Evolutionary conservation across 495 filamentous ascomycete genomes (phyloP).

Genomic region (Aspergillus bertholletiae): DNA sequence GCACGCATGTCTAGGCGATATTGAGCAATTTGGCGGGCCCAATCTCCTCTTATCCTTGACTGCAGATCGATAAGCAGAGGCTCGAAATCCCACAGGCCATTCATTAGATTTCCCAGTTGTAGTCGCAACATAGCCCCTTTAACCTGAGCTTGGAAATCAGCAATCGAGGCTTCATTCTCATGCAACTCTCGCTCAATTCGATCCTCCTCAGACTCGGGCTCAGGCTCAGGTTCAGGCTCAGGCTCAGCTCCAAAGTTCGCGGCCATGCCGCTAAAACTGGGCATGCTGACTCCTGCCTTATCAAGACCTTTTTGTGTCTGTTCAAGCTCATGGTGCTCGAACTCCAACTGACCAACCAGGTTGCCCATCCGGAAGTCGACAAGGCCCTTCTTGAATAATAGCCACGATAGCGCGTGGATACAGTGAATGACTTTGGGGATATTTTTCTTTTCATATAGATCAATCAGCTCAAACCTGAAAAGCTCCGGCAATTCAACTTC

Average conservation of each 20-base stretch:
- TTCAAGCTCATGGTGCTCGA: constrained; percentile 96
- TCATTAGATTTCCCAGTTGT: constrained; percentile 78
- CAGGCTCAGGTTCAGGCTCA: constrained; percentile 62
- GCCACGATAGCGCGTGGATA: constrained; percentile 94
- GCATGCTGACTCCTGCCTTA: constrained; percentile 91
- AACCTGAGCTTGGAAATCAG: constrained; percentile 85
- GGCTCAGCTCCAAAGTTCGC: constrained; percentile 84
- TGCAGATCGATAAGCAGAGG: constrained; percentile 75
- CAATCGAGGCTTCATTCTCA: constrained; percentile 66
- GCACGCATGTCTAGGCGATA: constrained; percentile 75
- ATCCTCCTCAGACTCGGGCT: constrained; percentile 79
- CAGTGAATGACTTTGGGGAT: constrained; percentile 99
- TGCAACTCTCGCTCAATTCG: constrained; percentile 78
- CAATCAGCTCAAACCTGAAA: constrained; percentile 97
- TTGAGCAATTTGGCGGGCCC: constrained; percentile 69
- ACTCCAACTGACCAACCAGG: constrained; percentile 92
- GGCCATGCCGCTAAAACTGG: constrained; percentile 95
- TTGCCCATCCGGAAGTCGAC: constrained; percentile 98
- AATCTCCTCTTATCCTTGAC: constrained; percentile 75
- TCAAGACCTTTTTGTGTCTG: constrained; percentile 95
- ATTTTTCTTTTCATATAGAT: constrained; percentile 99
- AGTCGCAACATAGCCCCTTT: constrained; percentile 76
- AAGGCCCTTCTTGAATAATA: constrained; percentile 90
- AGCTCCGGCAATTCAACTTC: constrained; percentile 94
- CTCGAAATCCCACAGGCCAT: constrained; percentile 86